Evolutionary conservation across 345 rosid species (phyloP), one percentile per base, ranked within the genome.

Genomic region (Linum usitatissimum): DNA sequence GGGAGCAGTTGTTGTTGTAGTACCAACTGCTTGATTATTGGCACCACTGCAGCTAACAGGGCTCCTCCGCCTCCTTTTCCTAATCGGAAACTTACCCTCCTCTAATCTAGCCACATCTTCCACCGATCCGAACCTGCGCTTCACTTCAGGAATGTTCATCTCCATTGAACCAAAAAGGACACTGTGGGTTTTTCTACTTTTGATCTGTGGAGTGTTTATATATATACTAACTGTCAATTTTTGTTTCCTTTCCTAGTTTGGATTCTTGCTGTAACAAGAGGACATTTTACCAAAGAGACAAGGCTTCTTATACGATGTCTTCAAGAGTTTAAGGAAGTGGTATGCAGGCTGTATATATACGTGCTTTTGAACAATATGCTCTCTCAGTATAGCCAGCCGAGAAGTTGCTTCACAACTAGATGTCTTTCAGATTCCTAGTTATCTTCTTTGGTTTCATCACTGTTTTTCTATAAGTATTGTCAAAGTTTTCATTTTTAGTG

Each of bases 1-100:
- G 4, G 77, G 67, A 23, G 77, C 74, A 57, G 75, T 31, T 30
- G 63, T 38, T 30, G 63, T 15, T 13, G 63, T 7, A 42, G 49
- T 42, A 45, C 15, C 51, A 45, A 17, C 17, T 6, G 51, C 51
- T 45, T 45, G 51, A 45, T 12, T 45, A 13, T 45, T 15, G 51
- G 10, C 0, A 12, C 48, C 13, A 12, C 51, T 45, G 17, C 51
- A 3, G 14, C 14, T 10, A 45, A 12, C 3, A 10, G 15, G 51
- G 51, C 51, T 45, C 15, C 51, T 45, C 14, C 51, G 51, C 13
- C 51, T 9, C 51, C 51, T 45, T 45, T 45, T 45, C 14, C 17
- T 10, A 45, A 45, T 45, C 14, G 51, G 51, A 45, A 12, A 45
- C 51, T 45, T 45, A 15, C 15, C 51, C 51, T 45, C 51, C 15